These are phyloP conservation scores for Ustulina deusta DNA, from an alignment of 2,329 filamentous ascomycete genomes.

Conservation along the genomic window DNA sequence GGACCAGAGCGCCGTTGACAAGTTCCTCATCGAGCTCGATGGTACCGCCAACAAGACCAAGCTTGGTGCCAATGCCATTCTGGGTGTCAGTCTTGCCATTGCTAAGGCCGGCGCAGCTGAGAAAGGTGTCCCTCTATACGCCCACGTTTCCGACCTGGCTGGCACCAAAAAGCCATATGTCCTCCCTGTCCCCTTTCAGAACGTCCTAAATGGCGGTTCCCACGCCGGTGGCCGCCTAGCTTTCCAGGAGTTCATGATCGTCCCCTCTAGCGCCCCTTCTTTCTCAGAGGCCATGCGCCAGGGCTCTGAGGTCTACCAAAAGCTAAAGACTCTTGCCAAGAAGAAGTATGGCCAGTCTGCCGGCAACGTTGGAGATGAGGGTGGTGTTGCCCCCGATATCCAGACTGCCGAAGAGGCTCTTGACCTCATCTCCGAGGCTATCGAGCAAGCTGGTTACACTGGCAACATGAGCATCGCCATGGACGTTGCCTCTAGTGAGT, in stretches of 20 bases:
- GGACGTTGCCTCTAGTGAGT: slow-evolving; percentile 99
- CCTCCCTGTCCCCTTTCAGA: slow-evolving; percentile 92
- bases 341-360: slow-evolving; percentile 99
- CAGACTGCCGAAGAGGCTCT: slow-evolving; percentile 97
- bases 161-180: slow-evolving; percentile 94
- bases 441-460: slow-evolving; percentile 94
- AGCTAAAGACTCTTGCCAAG: slow-evolving; percentile 96
- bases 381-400: slow-evolving; percentile 99
- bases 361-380: slow-evolving; percentile 99
- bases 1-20: slow-evolving; percentile 85
- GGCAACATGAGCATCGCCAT: slow-evolving; percentile 98
- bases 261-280: slow-evolving; percentile 83
- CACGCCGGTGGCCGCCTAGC: slow-evolving; percentile 96
- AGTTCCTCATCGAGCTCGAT: slow-evolving; percentile 87
- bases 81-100: slow-evolving; percentile 85
- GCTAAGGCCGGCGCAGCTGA: slow-evolving; percentile 91
- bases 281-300: slow-evolving; percentile 98
- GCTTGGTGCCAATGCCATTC: slow-evolving; percentile 88
- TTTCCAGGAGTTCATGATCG: slow-evolving; percentile 98
- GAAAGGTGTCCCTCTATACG: slow-evolving; percentile 88
- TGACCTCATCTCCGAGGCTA: slow-evolving; percentile 93
- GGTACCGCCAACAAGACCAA: slow-evolving; percentile 88
- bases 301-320: slow-evolving; percentile 97
- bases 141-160: slow-evolving; percentile 87
- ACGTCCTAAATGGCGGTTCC: slow-evolving; percentile 91